A percentile compares a stretch with the other conserved stretches of the same genome.
Evolutionary conservation across 768 basidiomycete species (phyloP).

Genomic region (Naganishia kalamii): DNA sequence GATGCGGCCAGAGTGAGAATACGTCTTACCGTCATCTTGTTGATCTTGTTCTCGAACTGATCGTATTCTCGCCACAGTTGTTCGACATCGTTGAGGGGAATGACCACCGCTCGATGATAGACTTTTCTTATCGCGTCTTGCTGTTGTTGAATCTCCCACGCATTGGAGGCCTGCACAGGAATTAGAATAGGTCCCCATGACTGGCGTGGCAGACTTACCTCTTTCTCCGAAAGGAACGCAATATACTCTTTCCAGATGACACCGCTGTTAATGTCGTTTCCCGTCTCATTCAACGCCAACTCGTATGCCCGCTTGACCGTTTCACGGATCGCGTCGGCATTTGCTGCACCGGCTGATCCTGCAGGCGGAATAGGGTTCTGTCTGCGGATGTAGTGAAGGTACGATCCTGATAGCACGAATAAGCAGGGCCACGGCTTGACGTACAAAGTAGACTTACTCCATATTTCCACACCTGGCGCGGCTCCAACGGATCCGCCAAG

Average conservation of each 20-base stretch:
- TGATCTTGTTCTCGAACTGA: conserved; percentile 78
- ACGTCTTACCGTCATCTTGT: conserved; percentile 66
- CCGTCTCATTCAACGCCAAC: conserved; percentile 80
- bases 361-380: conserved; percentile 51
- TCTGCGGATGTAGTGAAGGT: conserved; percentile 84
- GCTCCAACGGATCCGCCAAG: conserved; percentile 48
- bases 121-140: conserved; percentile 87
- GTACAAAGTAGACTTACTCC: conserved; percentile 49
- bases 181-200: neutral
- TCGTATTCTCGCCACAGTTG: conserved; percentile 89
- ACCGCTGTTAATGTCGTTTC: conserved; percentile 84
- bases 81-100: conserved; percentile 89
- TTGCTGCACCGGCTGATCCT: conserved; percentile 37
- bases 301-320: conserved; percentile 83
- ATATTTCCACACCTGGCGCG: conserved; percentile 81
- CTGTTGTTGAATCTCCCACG: conserved; percentile 93
- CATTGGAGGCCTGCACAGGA: conserved; percentile 57
- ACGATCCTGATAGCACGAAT: conserved; percentile 55
- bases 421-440: neutral
- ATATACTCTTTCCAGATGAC: conserved; percentile 94
- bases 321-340: conserved; percentile 57
- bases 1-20: neutral
- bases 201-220: conserved; percentile 52
- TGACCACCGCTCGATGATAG: conserved; percentile 88
- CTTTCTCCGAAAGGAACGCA: conserved; percentile 71